Evolutionary conservation across 148 eudicot genomes (phyloP), one percentile per base, ranked within the genome.

Genomic region (Agrostemma githago): DNA sequence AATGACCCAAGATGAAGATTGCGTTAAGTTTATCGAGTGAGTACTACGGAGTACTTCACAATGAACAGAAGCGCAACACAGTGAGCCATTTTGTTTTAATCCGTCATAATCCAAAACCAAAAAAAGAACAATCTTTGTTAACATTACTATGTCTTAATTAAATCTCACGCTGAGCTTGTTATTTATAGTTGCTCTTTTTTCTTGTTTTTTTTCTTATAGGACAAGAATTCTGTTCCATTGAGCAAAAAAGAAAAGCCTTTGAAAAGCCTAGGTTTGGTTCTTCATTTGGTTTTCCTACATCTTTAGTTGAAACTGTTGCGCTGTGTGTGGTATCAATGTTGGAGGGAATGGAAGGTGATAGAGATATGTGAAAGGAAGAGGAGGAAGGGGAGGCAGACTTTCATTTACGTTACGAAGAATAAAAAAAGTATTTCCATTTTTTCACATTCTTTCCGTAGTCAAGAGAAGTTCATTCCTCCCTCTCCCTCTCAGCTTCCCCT

Each of bases 191-290:
- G 11, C 11, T 26, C 9, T 68, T 10, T 68, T 66, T 41, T 26
- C 34, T 26, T 26, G 34, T 68, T 16, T 72, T n/a, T n/a, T 74
- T 56, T 85, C 51, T 73, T 71, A 62, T 51, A 93, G 98, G 98
- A 91, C 75, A 93, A 93, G 83, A 84, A 79, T 79, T 82, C 85
- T 20, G 71, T 68, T 46, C 60, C 91, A 37, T 68, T 75, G 74
- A 82, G 81, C 74, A 89, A 85, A 82, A 88, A 88, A 77, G 96
- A 93, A 79, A 93, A 82, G 62, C 92, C 87, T 67, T 84, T 90
- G 78, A 92, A 84, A 82, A 91, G 79, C 81, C 85, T 90, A 71
- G 96, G 98, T 93, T 73, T 38, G 74, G 10, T 26, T 68, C 44
- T 66, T 64, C 48, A 39, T 71, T 75, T 68, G 56, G 6, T 16